phyloP scores from a whole-genome alignment of 2,329 filamentous ascomycete species.

The Calonectria pseudoreteaudii region DNA sequence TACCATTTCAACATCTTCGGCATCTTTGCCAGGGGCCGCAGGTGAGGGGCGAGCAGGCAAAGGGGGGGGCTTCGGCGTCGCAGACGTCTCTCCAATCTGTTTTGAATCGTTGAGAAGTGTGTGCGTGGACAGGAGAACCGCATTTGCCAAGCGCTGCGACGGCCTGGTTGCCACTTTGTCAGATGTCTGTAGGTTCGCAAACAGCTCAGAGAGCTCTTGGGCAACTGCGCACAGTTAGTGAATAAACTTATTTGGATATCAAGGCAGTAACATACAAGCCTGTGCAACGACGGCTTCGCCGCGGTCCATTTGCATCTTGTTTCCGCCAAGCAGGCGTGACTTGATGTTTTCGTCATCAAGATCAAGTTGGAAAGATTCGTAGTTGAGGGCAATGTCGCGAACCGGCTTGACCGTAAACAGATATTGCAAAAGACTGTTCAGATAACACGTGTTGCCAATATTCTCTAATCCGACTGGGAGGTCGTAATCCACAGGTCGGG shows the following conservation, averaged over 20 bases:
- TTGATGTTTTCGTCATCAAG: slow-evolving; percentile 72
- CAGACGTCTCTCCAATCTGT: slow-evolving; percentile 38
- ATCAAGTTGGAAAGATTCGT: slow-evolving; percentile 77
- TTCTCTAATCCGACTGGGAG: slow-evolving; percentile 91
- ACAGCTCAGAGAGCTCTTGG: slow-evolving; percentile 77
- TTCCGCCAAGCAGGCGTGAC: slow-evolving; percentile 80
- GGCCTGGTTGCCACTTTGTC: slow-evolving; percentile 74
- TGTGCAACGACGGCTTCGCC: slow-evolving; percentile 75
- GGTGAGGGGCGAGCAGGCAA: slow-evolving; percentile 62
- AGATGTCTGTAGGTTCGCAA: slow-evolving; percentile 76
- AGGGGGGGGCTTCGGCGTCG: slow-evolving; percentile 55
- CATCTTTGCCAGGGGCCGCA: slow-evolving; percentile 45
- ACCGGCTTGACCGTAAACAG: slow-evolving; percentile 90
- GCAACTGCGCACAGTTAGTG: slow-evolving; percentile 68
- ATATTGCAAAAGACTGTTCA: slow-evolving; percentile 96
- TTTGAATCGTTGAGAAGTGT: slow-evolving; percentile 50
- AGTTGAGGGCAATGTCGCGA: slow-evolving; percentile 82
- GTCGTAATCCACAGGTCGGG: slow-evolving; percentile 51
- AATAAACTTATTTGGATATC: background rate
- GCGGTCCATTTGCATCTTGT: slow-evolving; percentile 60
- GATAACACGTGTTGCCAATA: slow-evolving; percentile 97
- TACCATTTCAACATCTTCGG: slow-evolving; percentile 50
- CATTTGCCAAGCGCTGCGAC: slow-evolving; percentile 80
- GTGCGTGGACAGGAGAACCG: slow-evolving; percentile 74
- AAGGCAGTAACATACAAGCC: slow-evolving; percentile 73